phyloP scores from a whole-genome alignment of 371 early-diverging fungal species.

The Actinomucor elegans region DNA sequence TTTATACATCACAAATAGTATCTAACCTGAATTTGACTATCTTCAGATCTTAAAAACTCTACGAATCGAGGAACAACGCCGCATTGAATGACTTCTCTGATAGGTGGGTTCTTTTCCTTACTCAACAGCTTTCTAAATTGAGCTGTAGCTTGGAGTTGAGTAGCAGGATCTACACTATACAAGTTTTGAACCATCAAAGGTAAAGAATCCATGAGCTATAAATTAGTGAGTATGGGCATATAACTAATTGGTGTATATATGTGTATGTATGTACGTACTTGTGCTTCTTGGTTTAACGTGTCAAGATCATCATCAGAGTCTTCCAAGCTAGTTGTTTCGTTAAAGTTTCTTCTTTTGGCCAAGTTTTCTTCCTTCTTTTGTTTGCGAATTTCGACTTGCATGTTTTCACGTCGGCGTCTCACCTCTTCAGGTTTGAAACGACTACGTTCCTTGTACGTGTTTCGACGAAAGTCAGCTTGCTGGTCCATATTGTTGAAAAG shows the following conservation, averaged over 20 bases:
- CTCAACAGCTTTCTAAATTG: constrained; percentile 95
- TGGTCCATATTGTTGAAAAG: constrained; percentile 40
- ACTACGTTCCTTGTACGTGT: constrained; percentile 84
- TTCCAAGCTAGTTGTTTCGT: constrained; percentile 53
- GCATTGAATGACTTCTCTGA: constrained; percentile 93
- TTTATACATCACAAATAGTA: neutral
- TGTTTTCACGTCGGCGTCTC: constrained; percentile 91
- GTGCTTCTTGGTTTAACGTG: constrained; percentile 40
- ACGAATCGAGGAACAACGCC: constrained; percentile 97
- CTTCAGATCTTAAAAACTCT: constrained; percentile 80
- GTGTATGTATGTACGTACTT: constrained; percentile 55
- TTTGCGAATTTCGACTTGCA: constrained; percentile 91
- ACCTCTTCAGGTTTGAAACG: constrained; percentile 90
- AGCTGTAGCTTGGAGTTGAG: constrained; percentile 80
- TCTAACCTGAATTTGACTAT: constrained; percentile 84
- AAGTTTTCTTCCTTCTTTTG: constrained; percentile 94
- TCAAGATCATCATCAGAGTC: constrained; percentile 86
- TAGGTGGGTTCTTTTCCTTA: constrained; percentile 97
- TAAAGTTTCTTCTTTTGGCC: constrained; percentile 87
- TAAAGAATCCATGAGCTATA: constrained; percentile 57
- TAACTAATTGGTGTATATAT: too few relatives aligned
- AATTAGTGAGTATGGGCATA: too few relatives aligned
- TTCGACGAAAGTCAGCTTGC: constrained; percentile 62
- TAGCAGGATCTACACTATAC: constrained; percentile 71
- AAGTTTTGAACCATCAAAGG: constrained; percentile 77